A percentile compares a stretch with the other conserved stretches of the same genome.
These are phyloP conservation scores for Fragaria vesca DNA, from an alignment of 306 rosid species.

Conservation along the genomic window DNA sequence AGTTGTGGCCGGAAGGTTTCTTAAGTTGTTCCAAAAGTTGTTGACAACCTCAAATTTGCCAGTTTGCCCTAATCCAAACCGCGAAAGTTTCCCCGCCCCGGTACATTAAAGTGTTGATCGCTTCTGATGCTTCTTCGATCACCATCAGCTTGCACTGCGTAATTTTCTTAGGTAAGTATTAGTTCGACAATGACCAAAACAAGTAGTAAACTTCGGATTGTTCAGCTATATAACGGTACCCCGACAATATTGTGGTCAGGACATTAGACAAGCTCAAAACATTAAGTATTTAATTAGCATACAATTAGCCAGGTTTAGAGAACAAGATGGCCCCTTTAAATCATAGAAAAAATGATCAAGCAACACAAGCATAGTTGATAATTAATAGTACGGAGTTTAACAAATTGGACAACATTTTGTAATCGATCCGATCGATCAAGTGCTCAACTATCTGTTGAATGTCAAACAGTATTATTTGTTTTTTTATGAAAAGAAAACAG, in stretches of 20 bases:
- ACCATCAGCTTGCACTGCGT: not conserved
- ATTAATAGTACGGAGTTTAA: not conserved
- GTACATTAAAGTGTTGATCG: not conserved
- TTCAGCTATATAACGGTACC: not conserved
- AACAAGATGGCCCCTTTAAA: conserved; percentile 11
- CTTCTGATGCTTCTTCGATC: not conserved
- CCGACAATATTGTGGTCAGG: not conserved
- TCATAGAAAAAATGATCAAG: not conserved
- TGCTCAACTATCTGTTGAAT: not conserved
- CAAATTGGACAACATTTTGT: conserved; percentile 9
- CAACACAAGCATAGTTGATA: not conserved
- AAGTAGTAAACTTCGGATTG: not conserved
- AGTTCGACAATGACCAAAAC: not conserved
- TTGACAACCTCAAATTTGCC: not conserved
- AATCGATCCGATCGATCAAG: conserved; percentile 3
- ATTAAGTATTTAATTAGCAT: not conserved
- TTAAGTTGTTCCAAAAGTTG: not conserved
- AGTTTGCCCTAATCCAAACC: not conserved
- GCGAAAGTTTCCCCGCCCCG: not conserved
- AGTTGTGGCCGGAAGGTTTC: not conserved
- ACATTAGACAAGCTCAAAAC: conserved; percentile 9
- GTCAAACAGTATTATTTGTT: conserved; percentile 9
- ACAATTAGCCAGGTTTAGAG: conserved; percentile 7
- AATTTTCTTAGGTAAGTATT: not conserved
- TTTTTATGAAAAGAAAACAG: not conserved